Evolutionary conservation across 1,284 basidiomycete species (phyloP).

Genomic region (Inonotus obliquus): DNA sequence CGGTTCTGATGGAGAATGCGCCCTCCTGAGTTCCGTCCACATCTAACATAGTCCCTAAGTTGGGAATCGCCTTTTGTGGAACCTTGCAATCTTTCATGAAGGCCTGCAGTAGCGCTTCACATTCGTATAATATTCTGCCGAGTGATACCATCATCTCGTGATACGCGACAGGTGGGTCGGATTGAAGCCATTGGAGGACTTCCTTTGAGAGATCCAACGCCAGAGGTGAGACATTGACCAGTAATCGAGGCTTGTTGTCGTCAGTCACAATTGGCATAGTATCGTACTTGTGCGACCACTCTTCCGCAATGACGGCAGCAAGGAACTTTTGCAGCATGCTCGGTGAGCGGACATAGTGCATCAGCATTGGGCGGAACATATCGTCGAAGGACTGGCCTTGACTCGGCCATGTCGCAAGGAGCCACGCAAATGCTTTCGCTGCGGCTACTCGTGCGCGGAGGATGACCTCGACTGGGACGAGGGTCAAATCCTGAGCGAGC

Average conservation of each 20-base stretch:
- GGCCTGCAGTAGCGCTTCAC: constrained; percentile 71
- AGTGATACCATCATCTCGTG: constrained; percentile 89
- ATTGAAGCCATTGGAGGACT: constrained; percentile 73
- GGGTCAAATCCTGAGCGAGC: constrained; percentile 84
- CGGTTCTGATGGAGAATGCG: constrained; percentile 81
- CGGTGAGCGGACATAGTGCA: constrained; percentile 78
- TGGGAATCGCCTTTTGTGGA: constrained; percentile 73
- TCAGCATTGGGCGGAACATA: constrained; percentile 66
- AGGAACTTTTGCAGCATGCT: constrained; percentile 93
- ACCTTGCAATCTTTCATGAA: constrained; percentile 88
- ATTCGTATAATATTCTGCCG: constrained; percentile 78
- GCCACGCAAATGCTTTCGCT: constrained; percentile 74
- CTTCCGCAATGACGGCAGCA: constrained; percentile 80
- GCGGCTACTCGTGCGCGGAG: constrained; percentile 81
- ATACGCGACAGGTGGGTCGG: constrained; percentile 73
- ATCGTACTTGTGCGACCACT: constrained; percentile 79
- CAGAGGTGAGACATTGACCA: constrained; percentile 33
- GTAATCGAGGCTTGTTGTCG: constrained; percentile 15
- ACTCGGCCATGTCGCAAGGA: constrained; percentile 66
- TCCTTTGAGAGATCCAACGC: constrained; percentile 63
- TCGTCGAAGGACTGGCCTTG: constrained; percentile 35
- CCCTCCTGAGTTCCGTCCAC: constrained; percentile 58
- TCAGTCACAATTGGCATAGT: background rate
- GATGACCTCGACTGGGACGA: constrained; percentile 78
- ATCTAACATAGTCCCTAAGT: constrained; percentile 76